These are phyloP conservation scores for Geranium brycei DNA, from an alignment of 345 rosid genomes.

Conservation along the genomic window DNA sequence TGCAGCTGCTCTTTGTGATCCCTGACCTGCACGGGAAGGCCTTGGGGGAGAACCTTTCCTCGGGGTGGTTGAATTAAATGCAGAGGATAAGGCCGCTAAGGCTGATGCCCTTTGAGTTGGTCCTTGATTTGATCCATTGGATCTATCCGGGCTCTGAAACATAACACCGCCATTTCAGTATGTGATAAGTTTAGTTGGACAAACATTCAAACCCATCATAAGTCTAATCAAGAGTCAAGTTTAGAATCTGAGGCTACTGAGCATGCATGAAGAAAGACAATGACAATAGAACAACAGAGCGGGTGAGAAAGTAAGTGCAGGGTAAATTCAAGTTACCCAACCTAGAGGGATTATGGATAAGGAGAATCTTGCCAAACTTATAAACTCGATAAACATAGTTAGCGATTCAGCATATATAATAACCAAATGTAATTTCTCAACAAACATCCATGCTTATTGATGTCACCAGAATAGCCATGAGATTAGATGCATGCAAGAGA, in stretches of 20 bases:
- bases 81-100: constrained; percentile 69
- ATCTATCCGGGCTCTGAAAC: constrained; percentile 39
- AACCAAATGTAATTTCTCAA: background rate
- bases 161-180: background rate
- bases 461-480: too few relatives aligned
- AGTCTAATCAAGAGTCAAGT: background rate
- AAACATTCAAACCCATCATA: background rate
- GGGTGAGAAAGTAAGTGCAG: too few relatives aligned
- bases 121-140: constrained; percentile 52
- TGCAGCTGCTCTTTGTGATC: constrained; percentile 93
- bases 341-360: too few relatives aligned
- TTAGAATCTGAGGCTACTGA: too few relatives aligned
- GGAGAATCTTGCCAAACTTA: too few relatives aligned
- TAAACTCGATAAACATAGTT: background rate
- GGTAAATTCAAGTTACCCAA: too few relatives aligned
- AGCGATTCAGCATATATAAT: background rate
- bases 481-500: too few relatives aligned
- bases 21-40: constrained; percentile 32
- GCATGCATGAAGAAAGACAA: too few relatives aligned
- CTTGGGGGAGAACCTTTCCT: constrained; percentile 31
- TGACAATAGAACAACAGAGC: too few relatives aligned
- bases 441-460: too few relatives aligned
- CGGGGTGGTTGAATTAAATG: constrained; percentile 53
- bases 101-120: constrained; percentile 77
- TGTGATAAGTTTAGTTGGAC: background rate